phyloP scores from a whole-genome alignment of 768 basidiomycete species.

The Mycena rosella region DNA sequence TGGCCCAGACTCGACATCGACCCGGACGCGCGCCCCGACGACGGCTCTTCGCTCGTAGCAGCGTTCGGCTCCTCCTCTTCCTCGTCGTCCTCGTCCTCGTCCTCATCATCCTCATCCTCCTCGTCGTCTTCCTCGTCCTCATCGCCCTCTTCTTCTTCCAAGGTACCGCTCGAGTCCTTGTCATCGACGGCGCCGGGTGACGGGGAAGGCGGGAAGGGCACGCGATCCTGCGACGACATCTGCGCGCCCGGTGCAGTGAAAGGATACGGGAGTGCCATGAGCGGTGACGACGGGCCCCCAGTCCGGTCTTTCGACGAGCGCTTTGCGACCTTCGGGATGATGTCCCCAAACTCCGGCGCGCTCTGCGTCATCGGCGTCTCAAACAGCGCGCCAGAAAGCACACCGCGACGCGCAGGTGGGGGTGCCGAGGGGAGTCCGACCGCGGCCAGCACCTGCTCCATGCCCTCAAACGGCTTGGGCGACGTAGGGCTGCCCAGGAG shows the following conservation, averaged over 20 bases:
- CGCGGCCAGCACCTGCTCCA: slow-evolving; percentile 72
- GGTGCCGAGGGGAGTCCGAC: slow-evolving; percentile 65
- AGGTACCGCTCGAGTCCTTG: slow-evolving; percentile 47
- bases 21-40: slow-evolving; percentile 76
- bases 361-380: slow-evolving; percentile 56
- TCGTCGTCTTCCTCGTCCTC: slow-evolving; percentile 36
- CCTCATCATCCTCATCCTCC: slow-evolving; percentile 47
- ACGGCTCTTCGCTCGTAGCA: slow-evolving; percentile 57
- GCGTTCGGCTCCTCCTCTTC: slow-evolving; percentile 41
- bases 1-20: slow-evolving; percentile 91
- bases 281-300: slow-evolving; percentile 53
- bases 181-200: slow-evolving; percentile 61
- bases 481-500: slow-evolving; percentile 32
- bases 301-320: slow-evolving; percentile 59
- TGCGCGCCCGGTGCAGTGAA: slow-evolving; percentile 74
- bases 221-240: slow-evolving; percentile 68
- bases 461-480: slow-evolving; percentile 59
- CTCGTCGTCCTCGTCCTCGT: slow-evolving; percentile 59
- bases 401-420: slow-evolving; percentile 66
- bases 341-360: slow-evolving; percentile 42
- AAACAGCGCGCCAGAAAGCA: slow-evolving; percentile 77
- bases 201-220: slow-evolving; percentile 88
- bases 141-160: slow-evolving; percentile 39
- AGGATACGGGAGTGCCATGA: slow-evolving; percentile 75
- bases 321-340: slow-evolving; percentile 63